Evolutionary conservation across 164 flowering plant genomes (phyloP).

Genomic region (Santalum album): DNA sequence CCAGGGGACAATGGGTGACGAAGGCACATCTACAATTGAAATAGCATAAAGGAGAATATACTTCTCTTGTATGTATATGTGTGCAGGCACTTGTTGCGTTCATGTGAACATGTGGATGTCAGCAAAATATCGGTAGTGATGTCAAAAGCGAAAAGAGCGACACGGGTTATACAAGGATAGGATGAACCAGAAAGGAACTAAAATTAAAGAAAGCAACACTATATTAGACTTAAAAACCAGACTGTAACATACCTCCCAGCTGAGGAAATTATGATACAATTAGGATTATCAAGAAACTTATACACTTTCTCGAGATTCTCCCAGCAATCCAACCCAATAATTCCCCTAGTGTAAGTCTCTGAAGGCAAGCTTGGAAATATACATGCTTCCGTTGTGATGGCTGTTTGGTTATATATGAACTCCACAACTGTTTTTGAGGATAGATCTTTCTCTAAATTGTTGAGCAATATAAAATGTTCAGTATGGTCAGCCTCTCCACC

Average conservation of each 20-base stretch:
- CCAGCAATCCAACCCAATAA: constrained; percentile 19
- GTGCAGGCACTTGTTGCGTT: too few relatives aligned
- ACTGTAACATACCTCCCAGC: background rate
- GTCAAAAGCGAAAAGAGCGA: too few relatives aligned
- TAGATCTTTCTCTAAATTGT: constrained; percentile 44
- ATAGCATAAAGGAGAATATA: too few relatives aligned
- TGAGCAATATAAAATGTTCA: constrained; percentile 22
- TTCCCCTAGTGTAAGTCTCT: constrained; percentile 32
- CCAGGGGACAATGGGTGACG: too few relatives aligned
- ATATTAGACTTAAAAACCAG: background rate
- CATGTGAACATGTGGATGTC: too few relatives aligned
- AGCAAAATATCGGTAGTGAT: too few relatives aligned
- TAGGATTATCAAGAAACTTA: background rate
- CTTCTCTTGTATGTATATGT: too few relatives aligned
- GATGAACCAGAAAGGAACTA: background rate
- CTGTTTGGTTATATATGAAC: constrained; percentile 27
- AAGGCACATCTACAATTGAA: too few relatives aligned
- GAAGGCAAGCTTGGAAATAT: constrained; percentile 31
- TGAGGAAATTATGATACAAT: background rate
- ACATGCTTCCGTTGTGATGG: constrained; percentile 22
- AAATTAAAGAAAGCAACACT: background rate
- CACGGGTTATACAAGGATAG: background rate
- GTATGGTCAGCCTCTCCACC: constrained; percentile 11
- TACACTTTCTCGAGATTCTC: constrained; percentile 10
- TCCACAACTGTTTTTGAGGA: constrained; percentile 23